These are phyloP conservation scores for Boletus reticuloceps DNA, from an alignment of 768 basidiomycete genomes.

Conservation along the genomic window DNA sequence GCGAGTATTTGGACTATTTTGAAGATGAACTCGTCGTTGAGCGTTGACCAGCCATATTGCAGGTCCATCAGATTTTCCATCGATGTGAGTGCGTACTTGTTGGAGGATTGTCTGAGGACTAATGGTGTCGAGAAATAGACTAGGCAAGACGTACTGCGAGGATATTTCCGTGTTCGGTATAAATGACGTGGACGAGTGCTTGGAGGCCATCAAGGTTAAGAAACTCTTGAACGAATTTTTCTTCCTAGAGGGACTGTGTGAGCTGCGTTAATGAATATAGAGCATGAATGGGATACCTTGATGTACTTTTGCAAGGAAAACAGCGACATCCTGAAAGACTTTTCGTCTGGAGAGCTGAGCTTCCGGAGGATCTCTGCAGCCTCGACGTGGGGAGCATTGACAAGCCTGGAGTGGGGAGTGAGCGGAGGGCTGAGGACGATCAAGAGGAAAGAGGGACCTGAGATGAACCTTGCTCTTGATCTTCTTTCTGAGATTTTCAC, in stretches of 20 bases:
- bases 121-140: not conserved
- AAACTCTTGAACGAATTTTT: slow-evolving; percentile 79
- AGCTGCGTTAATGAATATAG: not conserved
- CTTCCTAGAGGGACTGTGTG: slow-evolving; percentile 53
- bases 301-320: slow-evolving; percentile 82
- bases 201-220: slow-evolving; percentile 66
- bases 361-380: slow-evolving; percentile 75
- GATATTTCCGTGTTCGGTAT: slow-evolving; percentile 70
- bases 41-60: slow-evolving; percentile 77
- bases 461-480: slow-evolving; percentile 76
- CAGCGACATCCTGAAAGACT: slow-evolving; percentile 61
- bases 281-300: slow-evolving; percentile 44
- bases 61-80: slow-evolving; percentile 89
- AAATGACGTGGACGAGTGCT: slow-evolving; percentile 70
- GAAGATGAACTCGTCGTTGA: slow-evolving; percentile 71
- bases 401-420: slow-evolving; percentile 50
- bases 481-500: slow-evolving; percentile 81
- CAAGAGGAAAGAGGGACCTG: slow-evolving; percentile 48
- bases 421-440: not conserved
- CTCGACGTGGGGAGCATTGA: slow-evolving; percentile 76
- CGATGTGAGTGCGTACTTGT: slow-evolving; percentile 77
- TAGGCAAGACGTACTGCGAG: slow-evolving; percentile 59
- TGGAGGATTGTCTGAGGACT: slow-evolving; percentile 7
- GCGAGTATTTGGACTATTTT: slow-evolving; percentile 77
- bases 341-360: slow-evolving; percentile 57